Evolutionary conservation across 805 yeast species (phyloP), one percentile per base, ranked within the genome.

Genomic region (Candida railenensis): DNA sequence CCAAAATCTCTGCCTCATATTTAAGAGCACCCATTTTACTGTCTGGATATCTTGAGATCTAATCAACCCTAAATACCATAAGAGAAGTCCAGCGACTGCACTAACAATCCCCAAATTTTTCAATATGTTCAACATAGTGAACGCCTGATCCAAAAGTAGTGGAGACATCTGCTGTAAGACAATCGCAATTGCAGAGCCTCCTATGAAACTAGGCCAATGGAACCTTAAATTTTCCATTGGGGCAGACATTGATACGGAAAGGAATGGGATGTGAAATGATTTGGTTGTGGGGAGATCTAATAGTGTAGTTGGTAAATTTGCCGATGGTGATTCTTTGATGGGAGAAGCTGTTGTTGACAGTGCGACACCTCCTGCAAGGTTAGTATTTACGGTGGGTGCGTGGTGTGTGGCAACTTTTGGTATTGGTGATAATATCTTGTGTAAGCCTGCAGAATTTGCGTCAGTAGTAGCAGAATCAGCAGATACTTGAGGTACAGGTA

Each of bases 21-120:
- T 33, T 7, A 4, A 7, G 20, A 34, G 15, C 4, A 15, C 18
- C 22, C 3, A 28, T 3, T 21, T 34, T n/a, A n/a, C n/a, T n/a
- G n/a, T n/a, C n/a, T n/a, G 7, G 19, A 34, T 14, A 33, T 42
- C 45, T 16, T 21, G 38, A 15, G 40, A 3, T 3, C 28, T 37
- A 45, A 58, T 43, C 16, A 65, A 34, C 2, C 73, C 74, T n/a
- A 56, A 40, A 51, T 66, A 67, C 66, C 69, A 62, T 34, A 54
- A 54, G 9, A 53, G 48, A 0, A 54, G 58, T 14, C 61, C 68
- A 1, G 60, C 30, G 3, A 63, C 34, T 1, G 53, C 46, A 1
- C 53, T 60, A 63, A 67, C 62, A 1, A 63, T 21, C 3, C 58
- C 28, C 3, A 57, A 65, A 34, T 61, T 40, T 44, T 60, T 61